Base-by-base conservation (phyloP, 345 rosid species). In the Euclidium syriacum region DNA sequence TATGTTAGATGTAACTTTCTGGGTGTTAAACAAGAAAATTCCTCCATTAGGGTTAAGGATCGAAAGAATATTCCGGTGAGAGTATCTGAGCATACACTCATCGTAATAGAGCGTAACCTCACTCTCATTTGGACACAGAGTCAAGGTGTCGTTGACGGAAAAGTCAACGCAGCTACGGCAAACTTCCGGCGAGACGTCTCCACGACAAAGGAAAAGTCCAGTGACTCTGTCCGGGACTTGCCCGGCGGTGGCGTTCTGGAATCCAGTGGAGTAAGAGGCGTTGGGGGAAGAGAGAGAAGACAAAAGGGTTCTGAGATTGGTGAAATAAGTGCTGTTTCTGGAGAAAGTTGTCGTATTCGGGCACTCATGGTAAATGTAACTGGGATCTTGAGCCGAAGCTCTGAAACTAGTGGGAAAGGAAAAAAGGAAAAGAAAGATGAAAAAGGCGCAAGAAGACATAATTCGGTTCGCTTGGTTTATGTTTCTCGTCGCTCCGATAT, bases 141-240 rank as follows among this genome's bases (percentile, higher is more conserved):
- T 16, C 6, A 18, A 1, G n/a, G 67, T 12, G 0, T 70, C 3
- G 3, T 7, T 25, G 10, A 52, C 10, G 1, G 82, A 67, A 2
- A 8, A 26, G 7, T 0, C 3, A 14, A 77, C 80, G 19, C 86
- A 85, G 16, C 3, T 33, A 43, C 24, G 49, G 41, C 88, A 85
- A 24, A 11, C 11, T n/a, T 48, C 43, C 0, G 55, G 4, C 1
- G 67, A 10, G 7, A 38, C 10, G 5, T 71, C 73, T 1, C 79
- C 79, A 0, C 68, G 73, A 67, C 83, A 77, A 20, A 72, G 79
- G 40, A 75, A 79, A 52, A 70, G 65, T n/a, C 80, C 80, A 5
- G 75, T 73, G 73, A 55, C 38, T 6, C 3, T 44, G 22, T 65
- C 29, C 2, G 71, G 71, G 10, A 3, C 39, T 35, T 55, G 22